phyloP scores from a whole-genome alignment of 192 early-diverging fungal species.

The Coemansia sp. region DNA sequence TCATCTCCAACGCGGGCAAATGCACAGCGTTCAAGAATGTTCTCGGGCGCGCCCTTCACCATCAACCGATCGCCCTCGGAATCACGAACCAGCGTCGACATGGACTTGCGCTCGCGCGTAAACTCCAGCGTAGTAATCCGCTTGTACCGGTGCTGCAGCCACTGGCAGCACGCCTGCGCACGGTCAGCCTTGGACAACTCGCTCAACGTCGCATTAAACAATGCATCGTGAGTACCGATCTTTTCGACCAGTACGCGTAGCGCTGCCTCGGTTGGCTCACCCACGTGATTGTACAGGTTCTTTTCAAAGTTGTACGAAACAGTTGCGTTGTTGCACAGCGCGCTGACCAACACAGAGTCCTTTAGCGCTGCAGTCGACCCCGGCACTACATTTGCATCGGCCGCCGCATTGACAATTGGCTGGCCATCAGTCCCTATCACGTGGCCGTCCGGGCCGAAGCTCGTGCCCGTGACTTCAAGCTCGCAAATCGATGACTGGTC shows the following conservation, averaged over 20 bases:
- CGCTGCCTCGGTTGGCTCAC: conserved; percentile 99
- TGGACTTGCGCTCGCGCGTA: conserved; percentile 96
- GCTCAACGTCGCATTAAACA: conserved; percentile 63
- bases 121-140: conserved; percentile 85
- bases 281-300: conserved; percentile 71
- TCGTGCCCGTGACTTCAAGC: conserved; percentile 77
- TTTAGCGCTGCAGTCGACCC: conserved; percentile 66
- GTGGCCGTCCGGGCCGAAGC: conserved; percentile 81
- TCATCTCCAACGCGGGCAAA: conserved; percentile 34
- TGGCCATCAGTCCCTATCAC: conserved; percentile 57
- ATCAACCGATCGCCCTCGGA: conserved; percentile 55
- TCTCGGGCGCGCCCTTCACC: conserved; percentile 97
- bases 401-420: conserved; percentile 57
- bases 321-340: conserved; percentile 88
- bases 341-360: conserved; percentile 60
- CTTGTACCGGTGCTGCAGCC: conserved; percentile 61
- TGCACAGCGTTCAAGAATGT: conserved; percentile 84
- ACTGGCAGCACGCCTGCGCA: conserved; percentile 72
- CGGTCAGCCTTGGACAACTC: conserved; percentile 57
- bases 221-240: conserved; percentile 71
- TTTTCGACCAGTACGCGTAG: conserved; percentile 93
- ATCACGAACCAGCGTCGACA: conserved; percentile 80
- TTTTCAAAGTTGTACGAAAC: conserved; percentile 76
- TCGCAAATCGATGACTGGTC: conserved; percentile 58
- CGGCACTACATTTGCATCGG: conserved; percentile 58